Evolutionary conservation across 306 rosid genomes (phyloP), one percentile per base, ranked within the genome.

Genomic region (Vigna unguiculata): DNA sequence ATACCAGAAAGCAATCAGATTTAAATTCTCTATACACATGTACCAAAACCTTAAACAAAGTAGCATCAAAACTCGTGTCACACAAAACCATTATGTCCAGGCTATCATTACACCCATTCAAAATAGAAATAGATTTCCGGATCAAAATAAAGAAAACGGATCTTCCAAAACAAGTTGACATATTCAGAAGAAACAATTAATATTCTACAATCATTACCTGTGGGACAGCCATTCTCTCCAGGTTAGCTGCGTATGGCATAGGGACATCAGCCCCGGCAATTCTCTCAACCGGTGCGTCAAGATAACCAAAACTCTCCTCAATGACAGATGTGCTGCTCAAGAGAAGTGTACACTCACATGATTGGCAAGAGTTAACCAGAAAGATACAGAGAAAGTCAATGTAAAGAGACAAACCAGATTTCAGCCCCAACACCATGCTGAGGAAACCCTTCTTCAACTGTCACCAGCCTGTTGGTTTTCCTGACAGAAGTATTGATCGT

Each of bases 391-490:
- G 54, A 22, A 65, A 43, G 38, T 49, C 3, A 43, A 61, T 41
- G 81, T 16, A 57, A 69, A 87, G 78, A 74, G 74, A 83, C 57
- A 36, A 73, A 95, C 99, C 99, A 96, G 72, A 96, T 96, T 88
- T 96, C 99, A 4, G 99, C 98, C 16, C 99, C 99, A 78, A 96
- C 96, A 47, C 99, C 99, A 74, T 96, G 97, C 93, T 96, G 99
- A 79, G 99, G 99, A 86, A 92, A 91, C 64, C 99, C 99, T 92
- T 96, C 99, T 86, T 96, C 99, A 71, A 96, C 93, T 30, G 99
- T 96, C 53, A 96, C 87, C 41, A 96, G 75, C 79, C 97, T 89
- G 87, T 88, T 96, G 80, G 99, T 96, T 86, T 96, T 96, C 87
- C 97, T 86, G 15, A 96, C 99, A 46, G 99, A 96, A 54, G 96